Evolutionary conservation across 2,329 filamentous ascomycete genomes (phyloP).

Genomic region (Pestalotiopsis sp.): DNA sequence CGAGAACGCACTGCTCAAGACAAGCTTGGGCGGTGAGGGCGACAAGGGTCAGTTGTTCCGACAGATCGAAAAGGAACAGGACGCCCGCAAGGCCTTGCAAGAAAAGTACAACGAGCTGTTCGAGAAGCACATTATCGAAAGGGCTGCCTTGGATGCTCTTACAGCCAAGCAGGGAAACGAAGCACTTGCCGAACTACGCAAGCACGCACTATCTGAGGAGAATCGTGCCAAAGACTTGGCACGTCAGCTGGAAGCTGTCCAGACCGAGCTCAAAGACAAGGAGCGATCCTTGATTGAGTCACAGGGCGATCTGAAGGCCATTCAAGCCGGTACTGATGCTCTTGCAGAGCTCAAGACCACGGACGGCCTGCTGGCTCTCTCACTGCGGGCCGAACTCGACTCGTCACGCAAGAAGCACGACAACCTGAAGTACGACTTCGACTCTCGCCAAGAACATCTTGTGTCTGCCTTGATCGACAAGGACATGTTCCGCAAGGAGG

Average conservation of each 20-base stretch:
- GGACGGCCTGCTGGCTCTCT: slow-evolving; percentile 60
- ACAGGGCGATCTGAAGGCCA: slow-evolving; percentile 46
- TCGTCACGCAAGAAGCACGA: slow-evolving; percentile 54
- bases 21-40: slow-evolving; percentile 54
- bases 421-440: slow-evolving; percentile 51
- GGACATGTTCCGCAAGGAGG: slow-evolving; percentile 59
- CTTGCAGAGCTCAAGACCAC: slow-evolving; percentile 62
- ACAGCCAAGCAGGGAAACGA: slow-evolving; percentile 52
- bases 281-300: slow-evolving; percentile 57
- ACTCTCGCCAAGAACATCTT: slow-evolving; percentile 61
- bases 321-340: slow-evolving; percentile 56
- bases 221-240: slow-evolving; percentile 45
- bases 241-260: slow-evolving; percentile 45
- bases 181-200: slow-evolving; percentile 54
- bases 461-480: slow-evolving; percentile 63
- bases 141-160: slow-evolving; percentile 60
- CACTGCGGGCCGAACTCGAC: slow-evolving; percentile 61
- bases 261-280: slow-evolving; percentile 50
- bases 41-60: slow-evolving; percentile 57
- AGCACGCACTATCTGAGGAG: slow-evolving; percentile 51
- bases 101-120: slow-evolving; percentile 58
- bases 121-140: slow-evolving; percentile 58
- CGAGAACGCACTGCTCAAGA: slow-evolving; percentile 62
- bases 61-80: slow-evolving; percentile 58
- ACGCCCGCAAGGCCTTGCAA: slow-evolving; percentile 54